Evolutionary conservation across 257 asterid species (phyloP).

Genomic region (Lavandula angustifolia): DNA sequence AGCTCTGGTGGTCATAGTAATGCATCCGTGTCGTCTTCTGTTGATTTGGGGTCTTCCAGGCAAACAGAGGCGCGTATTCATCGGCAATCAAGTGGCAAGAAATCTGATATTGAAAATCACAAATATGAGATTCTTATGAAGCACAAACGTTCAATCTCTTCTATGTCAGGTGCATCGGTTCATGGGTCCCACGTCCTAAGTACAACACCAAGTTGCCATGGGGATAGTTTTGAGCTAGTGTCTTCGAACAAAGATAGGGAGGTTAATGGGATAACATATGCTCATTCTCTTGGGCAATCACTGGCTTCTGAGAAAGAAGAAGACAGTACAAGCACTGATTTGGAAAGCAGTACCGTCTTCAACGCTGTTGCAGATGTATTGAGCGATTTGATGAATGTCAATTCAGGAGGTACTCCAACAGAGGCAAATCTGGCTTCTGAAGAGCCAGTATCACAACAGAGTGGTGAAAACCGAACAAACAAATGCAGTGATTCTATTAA

Average conservation of each 20-base stretch:
- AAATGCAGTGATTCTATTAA: slow-evolving; percentile 32
- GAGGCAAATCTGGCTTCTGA: slow-evolving; percentile 43
- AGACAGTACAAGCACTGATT: slow-evolving; percentile 47
- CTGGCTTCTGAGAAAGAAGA: slow-evolving; percentile 52
- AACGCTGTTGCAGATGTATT: slow-evolving; percentile 45
- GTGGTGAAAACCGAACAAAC: slow-evolving; percentile 38
- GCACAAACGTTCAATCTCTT: slow-evolving; percentile 72
- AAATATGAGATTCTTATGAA: slow-evolving; percentile 51
- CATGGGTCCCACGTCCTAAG: slow-evolving; percentile 54
- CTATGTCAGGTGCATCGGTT: slow-evolving; percentile 72
- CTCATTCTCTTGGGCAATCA: slow-evolving; percentile 41
- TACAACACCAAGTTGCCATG: slow-evolving; percentile 51
- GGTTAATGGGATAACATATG: slow-evolving; percentile 34
- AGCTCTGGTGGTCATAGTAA: slow-evolving; percentile 77
- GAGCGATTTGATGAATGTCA: slow-evolving; percentile 37
- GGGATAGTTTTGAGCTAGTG: slow-evolving; percentile 47
- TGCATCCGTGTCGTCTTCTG: slow-evolving; percentile 77
- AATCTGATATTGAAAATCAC: slow-evolving; percentile 64
- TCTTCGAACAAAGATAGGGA: slow-evolving; percentile 44
- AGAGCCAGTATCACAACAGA: slow-evolving; percentile 46
- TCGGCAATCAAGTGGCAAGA: slow-evolving; percentile 69
- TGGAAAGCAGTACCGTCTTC: slow-evolving; percentile 45
- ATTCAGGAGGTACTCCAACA: slow-evolving; percentile 39
- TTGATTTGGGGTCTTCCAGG: slow-evolving; percentile 69
- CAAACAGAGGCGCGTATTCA: slow-evolving; percentile 57